Conservation (phyloP, 2,329 filamentous ascomycete genomes). For the Thielaviopsis musarum region DNA sequence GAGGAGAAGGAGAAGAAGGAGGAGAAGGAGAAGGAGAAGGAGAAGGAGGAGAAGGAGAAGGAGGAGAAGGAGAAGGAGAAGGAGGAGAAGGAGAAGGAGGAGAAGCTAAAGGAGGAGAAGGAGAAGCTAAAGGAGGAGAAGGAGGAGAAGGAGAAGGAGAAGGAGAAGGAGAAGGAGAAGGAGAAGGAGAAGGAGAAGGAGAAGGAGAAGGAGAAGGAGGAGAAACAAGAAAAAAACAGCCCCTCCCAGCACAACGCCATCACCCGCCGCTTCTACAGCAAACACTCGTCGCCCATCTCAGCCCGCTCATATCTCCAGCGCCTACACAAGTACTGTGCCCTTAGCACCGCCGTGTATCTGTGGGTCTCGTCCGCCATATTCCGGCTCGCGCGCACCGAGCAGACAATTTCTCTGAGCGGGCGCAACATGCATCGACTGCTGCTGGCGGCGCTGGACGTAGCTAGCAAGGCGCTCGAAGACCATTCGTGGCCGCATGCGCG, state of each 20-base stretch:
- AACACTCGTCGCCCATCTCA: constrained; percentile 65
- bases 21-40: constrained; percentile 5
- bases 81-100: neutral
- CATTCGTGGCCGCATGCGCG: constrained; percentile 71
- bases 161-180: neutral
- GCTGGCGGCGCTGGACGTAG: constrained; percentile 68
- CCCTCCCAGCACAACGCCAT: constrained; percentile 49
- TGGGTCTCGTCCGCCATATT: constrained; percentile 53
- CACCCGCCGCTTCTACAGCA: constrained; percentile 85
- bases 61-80: constrained; percentile 11
- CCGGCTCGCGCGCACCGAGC: constrained; percentile 60
- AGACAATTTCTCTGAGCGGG: constrained; percentile 61
- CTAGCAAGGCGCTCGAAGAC: constrained; percentile 92
- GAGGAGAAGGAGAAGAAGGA: constrained; percentile 7
- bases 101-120: constrained; percentile 9
- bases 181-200: constrained; percentile 12
- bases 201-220: neutral
- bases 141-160: constrained; percentile 9
- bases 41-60: constrained; percentile 3
- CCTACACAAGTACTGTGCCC: constrained; percentile 79
- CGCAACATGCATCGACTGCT: constrained; percentile 77
- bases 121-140: constrained; percentile 3
- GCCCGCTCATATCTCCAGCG: constrained; percentile 73
- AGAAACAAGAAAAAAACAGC: no score
- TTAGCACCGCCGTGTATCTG: constrained; percentile 86